Evolutionary conservation across 371 early-diverging fungal species (phyloP).

Genomic region (Fennellomyces sp.): DNA sequence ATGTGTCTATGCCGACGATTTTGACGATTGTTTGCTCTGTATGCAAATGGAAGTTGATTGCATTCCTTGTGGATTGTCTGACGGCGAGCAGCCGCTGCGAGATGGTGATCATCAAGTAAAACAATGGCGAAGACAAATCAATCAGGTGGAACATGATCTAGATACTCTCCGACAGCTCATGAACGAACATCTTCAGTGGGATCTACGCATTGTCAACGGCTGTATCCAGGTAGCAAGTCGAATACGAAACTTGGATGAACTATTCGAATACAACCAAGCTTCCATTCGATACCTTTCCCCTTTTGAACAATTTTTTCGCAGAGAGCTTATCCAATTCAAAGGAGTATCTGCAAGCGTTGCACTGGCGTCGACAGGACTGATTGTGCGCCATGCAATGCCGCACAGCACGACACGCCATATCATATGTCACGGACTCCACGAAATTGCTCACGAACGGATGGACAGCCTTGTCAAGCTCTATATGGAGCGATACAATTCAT

Average conservation of each 20-base stretch:
- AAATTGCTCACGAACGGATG: too few species aligned
- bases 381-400: background rate
- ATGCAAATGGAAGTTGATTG: background rate
- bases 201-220: conserved; percentile 1
- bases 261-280: background rate
- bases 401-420: background rate
- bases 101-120: background rate
- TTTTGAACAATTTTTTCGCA: background rate
- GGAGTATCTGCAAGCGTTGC: background rate
- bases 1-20: background rate
- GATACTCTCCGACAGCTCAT: background rate
- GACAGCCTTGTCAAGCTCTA: background rate
- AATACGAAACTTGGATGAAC: background rate
- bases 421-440: background rate
- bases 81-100: background rate
- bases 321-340: background rate
- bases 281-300: background rate
- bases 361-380: background rate
- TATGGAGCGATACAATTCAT: background rate
- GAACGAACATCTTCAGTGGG: background rate
- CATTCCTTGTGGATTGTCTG: background rate
- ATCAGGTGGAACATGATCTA: background rate
- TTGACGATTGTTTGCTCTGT: background rate
- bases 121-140: background rate
- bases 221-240: background rate